Evolutionary conservation across 192 early-diverging fungal species (phyloP), one percentile per base, ranked within the genome.

Genomic region (Coemansia umbellata): DNA sequence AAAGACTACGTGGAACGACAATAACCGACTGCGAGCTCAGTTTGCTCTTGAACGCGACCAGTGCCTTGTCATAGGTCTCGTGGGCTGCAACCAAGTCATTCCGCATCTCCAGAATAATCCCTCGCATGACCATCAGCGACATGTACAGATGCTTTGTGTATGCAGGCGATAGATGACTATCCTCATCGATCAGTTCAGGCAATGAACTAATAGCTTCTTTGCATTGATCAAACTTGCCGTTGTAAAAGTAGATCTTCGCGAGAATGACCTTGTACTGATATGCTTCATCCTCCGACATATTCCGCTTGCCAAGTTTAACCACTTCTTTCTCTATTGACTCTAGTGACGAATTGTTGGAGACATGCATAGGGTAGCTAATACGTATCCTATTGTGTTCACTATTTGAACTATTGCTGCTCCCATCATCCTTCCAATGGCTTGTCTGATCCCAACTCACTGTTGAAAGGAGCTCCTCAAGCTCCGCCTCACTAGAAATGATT

Each of bases 121-220:
- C 87, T 58, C 80, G 82, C 60, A 87, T 78, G n/a, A 79, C 70
- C 45, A 78, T 64, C 31, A 77, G 74, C 40, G 78, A 70, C 42
- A 84, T 65, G 27, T 79, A 65, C 26, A 89, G 57, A 31, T 84
- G 78, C 54, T 83, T 75, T 11, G 53, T 65, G 54, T 89, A 87
- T 9, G 80, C 86, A 15, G 76, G 63, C 53, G 74, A 71, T 53
- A 71, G 59, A 3, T 68, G 58, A 32, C 80, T 62, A 14, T 69
- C 54, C 18, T 51, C 52, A 31, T 65, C 28, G 3, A 84, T 60
- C 19, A 55, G 39, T 32, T 64, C 54, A 5, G 81, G 33, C 28
- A 75, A 33, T 21, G 52, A 37, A 14, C 45, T 33, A 27, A 75
- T 50, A 4, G 58, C 42, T 30, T 49, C 49, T 5, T 44, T 36